Percentiles rank a stretch among this genome's conserved stretches.
phyloP scores from a whole-genome alignment of 257 asterid genomes.

The Nicotiana sylvestris region DNA sequence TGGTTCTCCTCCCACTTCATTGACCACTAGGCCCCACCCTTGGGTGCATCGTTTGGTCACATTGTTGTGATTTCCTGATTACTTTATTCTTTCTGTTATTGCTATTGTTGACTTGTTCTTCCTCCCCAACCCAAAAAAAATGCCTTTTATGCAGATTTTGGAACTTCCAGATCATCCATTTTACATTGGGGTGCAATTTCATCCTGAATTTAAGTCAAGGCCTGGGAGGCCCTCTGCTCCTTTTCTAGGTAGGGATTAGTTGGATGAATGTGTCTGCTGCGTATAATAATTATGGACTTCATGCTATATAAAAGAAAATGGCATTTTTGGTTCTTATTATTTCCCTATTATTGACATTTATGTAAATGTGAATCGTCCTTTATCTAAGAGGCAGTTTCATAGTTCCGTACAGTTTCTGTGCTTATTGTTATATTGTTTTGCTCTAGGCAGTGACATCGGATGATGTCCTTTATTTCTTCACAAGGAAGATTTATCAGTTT shows the following conservation, averaged over 20 bases:
- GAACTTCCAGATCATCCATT: slow-evolving; percentile 74
- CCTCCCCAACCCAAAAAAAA: not conserved
- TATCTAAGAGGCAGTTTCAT: not conserved
- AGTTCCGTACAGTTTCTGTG: not conserved
- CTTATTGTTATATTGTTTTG: not conserved
- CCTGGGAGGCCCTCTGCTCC: slow-evolving; percentile 85
- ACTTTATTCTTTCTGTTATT: not conserved
- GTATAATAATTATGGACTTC: not conserved
- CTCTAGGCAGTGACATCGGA: not conserved
- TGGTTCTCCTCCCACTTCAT: too few species aligned
- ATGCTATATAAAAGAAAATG: not conserved
- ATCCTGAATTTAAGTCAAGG: slow-evolving; percentile 91
- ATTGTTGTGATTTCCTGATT: not conserved
- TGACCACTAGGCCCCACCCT: too few species aligned
- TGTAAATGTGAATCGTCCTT: not conserved
- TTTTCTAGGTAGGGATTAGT: slow-evolving; percentile 53
- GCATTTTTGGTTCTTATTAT: not conserved
- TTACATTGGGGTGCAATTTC: slow-evolving; percentile 89
- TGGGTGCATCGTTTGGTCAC: not conserved
- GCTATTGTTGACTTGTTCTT: not conserved
- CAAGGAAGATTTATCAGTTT: not conserved
- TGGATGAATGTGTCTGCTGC: not conserved
- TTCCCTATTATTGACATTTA: not conserved
- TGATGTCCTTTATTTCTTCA: not conserved
- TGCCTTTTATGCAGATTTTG: slow-evolving; percentile 45